phyloP scores from a whole-genome alignment of 2,329 filamentous ascomycete genomes.

The Endocalyx cinctus region DNA sequence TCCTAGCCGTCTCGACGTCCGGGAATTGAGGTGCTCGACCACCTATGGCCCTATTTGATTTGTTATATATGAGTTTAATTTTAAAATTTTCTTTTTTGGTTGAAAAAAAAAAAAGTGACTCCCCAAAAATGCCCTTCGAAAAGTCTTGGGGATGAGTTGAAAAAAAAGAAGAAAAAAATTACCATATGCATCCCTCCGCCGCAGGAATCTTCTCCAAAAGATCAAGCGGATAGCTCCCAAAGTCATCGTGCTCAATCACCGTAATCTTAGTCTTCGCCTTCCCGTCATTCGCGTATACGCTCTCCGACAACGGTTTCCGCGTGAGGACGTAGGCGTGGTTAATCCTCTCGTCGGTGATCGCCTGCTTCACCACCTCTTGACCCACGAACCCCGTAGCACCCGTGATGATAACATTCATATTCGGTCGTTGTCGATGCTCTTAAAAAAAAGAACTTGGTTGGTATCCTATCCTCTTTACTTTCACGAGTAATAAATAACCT shows the following conservation, averaged over 20 bases:
- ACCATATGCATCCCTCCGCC: constrained; percentile 63
- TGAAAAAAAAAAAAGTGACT: no score
- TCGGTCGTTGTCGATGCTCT: neutral
- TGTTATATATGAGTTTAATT: constrained; percentile 1
- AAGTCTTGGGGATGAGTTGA: neutral
- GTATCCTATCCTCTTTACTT: no score
- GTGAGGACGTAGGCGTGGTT: constrained; percentile 47
- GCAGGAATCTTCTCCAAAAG: constrained; percentile 39
- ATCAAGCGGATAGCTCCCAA: constrained; percentile 43
- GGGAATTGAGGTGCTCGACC: constrained; percentile 42
- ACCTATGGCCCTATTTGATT: constrained; percentile 33
- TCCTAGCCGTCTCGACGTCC: constrained; percentile 37
- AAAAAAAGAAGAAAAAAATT: constrained; percentile 24
- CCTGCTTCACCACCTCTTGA: constrained; percentile 45
- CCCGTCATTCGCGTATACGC: no score
- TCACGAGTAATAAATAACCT: no score
- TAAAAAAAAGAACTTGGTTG: no score
- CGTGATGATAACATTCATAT: constrained; percentile 53
- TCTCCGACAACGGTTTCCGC: constrained; percentile 37
- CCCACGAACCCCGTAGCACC: constrained; percentile 38
- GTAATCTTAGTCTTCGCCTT: constrained; percentile 51
- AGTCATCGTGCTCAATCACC: constrained; percentile 48
- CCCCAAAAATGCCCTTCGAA: neutral
- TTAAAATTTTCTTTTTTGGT: no score
- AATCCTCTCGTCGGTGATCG: constrained; percentile 45